Evolutionary conservation across 2,329 filamentous ascomycete genomes (phyloP), one percentile per base, ranked within the genome.

Genomic region (Claviceps sp.): DNA sequence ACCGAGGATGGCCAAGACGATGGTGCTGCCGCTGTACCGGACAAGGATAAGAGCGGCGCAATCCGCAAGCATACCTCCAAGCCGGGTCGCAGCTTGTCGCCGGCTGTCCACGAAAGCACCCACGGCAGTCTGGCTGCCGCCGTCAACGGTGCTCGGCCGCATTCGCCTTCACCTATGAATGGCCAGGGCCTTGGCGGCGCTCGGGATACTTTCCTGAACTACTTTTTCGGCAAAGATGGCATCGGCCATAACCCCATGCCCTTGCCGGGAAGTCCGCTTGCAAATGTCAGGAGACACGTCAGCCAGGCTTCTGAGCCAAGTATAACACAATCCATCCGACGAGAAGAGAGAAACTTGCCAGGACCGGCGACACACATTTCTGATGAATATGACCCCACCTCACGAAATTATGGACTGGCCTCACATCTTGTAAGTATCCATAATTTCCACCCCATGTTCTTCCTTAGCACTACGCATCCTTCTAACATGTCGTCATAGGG

Each of bases 161-260:
- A 61, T 34, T 65, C 65, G n/a, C 65, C 65, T 18, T 75, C 80
- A 30, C 75, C 77, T 51, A 77, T 85, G 56, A 79, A 79, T 57
- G 73, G 73, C 26, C 78, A 81, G 57, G 72, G 72, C 4, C 66
- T 77, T 48, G 82, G 83, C 52, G 78, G 73, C 54, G 81, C 87
- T 42, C 81, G 84, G 56, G 93, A 98, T 69, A 94, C 89, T 0
- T 98, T 98, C 74, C 70, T 98, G 56, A 97, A 91, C 70, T 98
- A 98, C 70, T 98, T 98, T 71, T 98, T 98, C 62, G 90, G 93
- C 61, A 97, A 98, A 65, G 93, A 98, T 55, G 87, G 87, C 47
- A 75, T 79, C 26, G 60, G 62, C 41, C 68, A 74, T 34, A 6
- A 74, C 36, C 30, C 30, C 58, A 60, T 11, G 59, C 61, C 4